Evolutionary conservation across 805 yeast species (phyloP).

Genomic region (Saturnispora zaruensis): DNA sequence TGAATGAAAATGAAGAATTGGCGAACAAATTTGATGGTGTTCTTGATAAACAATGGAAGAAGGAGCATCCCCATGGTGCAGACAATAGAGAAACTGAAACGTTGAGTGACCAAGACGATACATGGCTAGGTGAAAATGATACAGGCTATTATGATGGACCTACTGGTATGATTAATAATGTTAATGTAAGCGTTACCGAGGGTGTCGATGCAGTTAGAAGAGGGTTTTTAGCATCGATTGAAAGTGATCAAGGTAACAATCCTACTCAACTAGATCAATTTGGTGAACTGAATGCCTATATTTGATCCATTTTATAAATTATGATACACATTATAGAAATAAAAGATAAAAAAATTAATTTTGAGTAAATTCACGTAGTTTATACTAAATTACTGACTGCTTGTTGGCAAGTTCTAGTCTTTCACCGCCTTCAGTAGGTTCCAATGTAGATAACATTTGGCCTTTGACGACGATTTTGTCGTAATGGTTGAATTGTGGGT

Average conservation of each 20-base stretch:
- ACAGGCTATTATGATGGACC: slow-evolving; percentile 49
- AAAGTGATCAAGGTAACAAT: slow-evolving; percentile 1
- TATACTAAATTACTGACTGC: not conserved
- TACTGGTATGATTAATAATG: slow-evolving; percentile 58
- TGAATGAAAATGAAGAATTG: slow-evolving; percentile 10
- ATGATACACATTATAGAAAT: slow-evolving; percentile 1
- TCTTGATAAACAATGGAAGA: slow-evolving; percentile 29
- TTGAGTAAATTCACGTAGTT: not conserved
- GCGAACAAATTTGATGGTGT: slow-evolving; percentile 20
- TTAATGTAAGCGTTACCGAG: slow-evolving; percentile 31
- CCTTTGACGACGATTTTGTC: slow-evolving; percentile 82
- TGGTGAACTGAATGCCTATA: slow-evolving; percentile 9
- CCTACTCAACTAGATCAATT: slow-evolving; percentile 3
- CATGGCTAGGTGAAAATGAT: slow-evolving; percentile 47
- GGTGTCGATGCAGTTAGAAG: slow-evolving; percentile 15
- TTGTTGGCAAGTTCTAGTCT: slow-evolving; percentile 39
- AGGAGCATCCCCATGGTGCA: slow-evolving; percentile 15
- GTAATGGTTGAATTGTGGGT: slow-evolving; percentile 35
- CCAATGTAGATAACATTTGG: slow-evolving; percentile 61
- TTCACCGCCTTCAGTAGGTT: slow-evolving; percentile 67
- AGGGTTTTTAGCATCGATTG: slow-evolving; percentile 4
- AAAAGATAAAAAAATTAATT: not conserved
- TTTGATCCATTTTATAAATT: not conserved
- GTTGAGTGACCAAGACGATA: slow-evolving; percentile 21
- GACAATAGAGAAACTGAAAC: slow-evolving; percentile 7